Base-by-base conservation (phyloP, 169 alveolate species). In the Eimeria necatrix region DNA sequence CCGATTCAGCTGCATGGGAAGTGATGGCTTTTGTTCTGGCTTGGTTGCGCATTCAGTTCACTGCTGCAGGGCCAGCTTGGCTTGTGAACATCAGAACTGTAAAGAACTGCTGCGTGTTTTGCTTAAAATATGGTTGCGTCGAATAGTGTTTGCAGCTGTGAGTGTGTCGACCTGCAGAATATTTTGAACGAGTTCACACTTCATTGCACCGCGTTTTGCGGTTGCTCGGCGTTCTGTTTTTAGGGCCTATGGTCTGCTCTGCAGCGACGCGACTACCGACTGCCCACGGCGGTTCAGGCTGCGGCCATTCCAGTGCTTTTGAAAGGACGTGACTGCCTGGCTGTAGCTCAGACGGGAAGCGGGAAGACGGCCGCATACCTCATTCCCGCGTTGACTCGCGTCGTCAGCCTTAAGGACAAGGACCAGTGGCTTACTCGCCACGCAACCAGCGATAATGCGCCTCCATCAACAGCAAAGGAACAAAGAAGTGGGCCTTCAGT, bases 311-410 rank as follows among this genome's bases (percentile, higher is more conserved):
- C 99, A 20, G 98, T 99, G 20, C 96, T 99, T 12, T 96, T 98
- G 97, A 96, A 98, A 87, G 99, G 99, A 46, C 93, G 99, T 64
- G 99, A 99, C 95, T 73, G 86, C 6, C 18, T 73, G 20, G 83
- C 99, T 41, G 98, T 99, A 51, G 99, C 99, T 0, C 99, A 99
- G 94, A 99, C 99, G 14, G 99, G 99, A 64, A 98, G 97, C 91
- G 99, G 99, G 4, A 99, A 99, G 96, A 99, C 99, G 0, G 95
- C 99, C 59, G 99, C 99, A 10, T 99, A 99, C 95, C 94, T 99
- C 94, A 98, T 99, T 53, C 99, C 99, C 0, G 95, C 99, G 95
- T 94, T 99, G 18, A 95, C 99, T 64, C 99, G 99, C 95, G 98
- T 98, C 4, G 94, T 48, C 97, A 61, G 96, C 98, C 64, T 99